These are phyloP conservation scores for Ogataea allantospora DNA, from an alignment of 805 yeast genomes.

Conservation along the genomic window DNA sequence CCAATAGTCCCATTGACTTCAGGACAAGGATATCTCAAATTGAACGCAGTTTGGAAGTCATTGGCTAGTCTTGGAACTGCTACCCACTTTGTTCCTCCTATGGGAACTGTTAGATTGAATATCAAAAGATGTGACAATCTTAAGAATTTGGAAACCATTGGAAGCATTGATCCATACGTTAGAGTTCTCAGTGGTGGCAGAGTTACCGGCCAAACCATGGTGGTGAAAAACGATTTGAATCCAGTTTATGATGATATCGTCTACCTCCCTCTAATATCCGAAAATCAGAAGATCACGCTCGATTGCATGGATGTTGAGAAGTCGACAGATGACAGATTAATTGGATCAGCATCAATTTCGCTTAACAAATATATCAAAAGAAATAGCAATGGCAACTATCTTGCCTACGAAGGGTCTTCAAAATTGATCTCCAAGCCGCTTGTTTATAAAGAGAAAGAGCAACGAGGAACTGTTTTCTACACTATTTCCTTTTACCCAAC, in stretches of 20 bases:
- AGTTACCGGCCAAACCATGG: constrained; percentile 51
- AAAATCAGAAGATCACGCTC: constrained; percentile 55
- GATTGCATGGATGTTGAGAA: constrained; percentile 68
- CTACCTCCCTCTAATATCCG: constrained; percentile 60
- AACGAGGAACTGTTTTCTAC: constrained; percentile 51
- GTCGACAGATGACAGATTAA: constrained; percentile 55
- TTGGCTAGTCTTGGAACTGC: constrained; percentile 52
- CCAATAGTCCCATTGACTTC: constrained; percentile 45
- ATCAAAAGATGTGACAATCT: constrained; percentile 52
- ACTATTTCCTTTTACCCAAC: constrained; percentile 60
- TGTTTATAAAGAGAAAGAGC: constrained; percentile 37
- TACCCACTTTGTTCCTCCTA: constrained; percentile 50
- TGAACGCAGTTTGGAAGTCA: constrained; percentile 71
- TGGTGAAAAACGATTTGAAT: constrained; percentile 49
- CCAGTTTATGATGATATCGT: constrained; percentile 61
- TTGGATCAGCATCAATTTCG: constrained; percentile 57
- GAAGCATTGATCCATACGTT: constrained; percentile 75
- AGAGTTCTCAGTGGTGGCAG: constrained; percentile 58
- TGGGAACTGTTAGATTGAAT: constrained; percentile 66
- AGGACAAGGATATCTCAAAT: constrained; percentile 54
- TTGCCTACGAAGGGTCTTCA: constrained; percentile 51
- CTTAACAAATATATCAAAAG: constrained; percentile 48
- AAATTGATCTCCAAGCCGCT: constrained; percentile 39
- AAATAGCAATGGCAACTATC: constrained; percentile 44
- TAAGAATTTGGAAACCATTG: constrained; percentile 60